Percentiles rank a stretch among this genome's conserved stretches.
Evolutionary conservation across 1,284 basidiomycete species (phyloP).

Genomic region (Mycena citricolor): DNA sequence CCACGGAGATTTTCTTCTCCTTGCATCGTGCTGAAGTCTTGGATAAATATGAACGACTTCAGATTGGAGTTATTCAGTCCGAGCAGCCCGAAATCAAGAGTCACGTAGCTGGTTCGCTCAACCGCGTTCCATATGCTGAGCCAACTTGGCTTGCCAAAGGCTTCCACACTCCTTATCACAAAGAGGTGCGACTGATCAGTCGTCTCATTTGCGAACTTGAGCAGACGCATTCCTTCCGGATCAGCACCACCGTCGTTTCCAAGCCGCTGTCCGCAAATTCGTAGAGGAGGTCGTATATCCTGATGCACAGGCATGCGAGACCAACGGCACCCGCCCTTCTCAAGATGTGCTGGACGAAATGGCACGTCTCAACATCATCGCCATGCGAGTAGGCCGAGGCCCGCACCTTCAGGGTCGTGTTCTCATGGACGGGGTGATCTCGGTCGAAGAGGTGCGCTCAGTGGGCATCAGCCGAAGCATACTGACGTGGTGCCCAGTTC

Average conservation of each 20-base stretch:
- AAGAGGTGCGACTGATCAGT: conserved; percentile 38
- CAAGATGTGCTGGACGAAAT: conserved; percentile 69
- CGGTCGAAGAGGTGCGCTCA: conserved; percentile 65
- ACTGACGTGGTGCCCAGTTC: conserved; percentile 36
- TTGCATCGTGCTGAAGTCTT: conserved; percentile 70
- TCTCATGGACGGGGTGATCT: conserved; percentile 81
- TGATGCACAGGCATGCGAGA: conserved; percentile 68
- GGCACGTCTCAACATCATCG: conserved; percentile 63
- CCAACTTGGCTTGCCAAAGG: conserved; percentile 63
- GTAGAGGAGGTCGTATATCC: conserved; percentile 50
- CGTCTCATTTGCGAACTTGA: neutral
- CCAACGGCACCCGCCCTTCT: conserved; percentile 72
- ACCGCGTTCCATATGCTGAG: conserved; percentile 68
- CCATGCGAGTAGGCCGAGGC: conserved; percentile 89
- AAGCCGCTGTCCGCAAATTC: conserved; percentile 48
- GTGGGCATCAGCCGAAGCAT: neutral
- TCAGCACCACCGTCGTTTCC: conserved; percentile 52
- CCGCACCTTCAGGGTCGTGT: conserved; percentile 82
- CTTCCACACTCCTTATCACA: conserved; percentile 68
- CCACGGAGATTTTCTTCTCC: conserved; percentile 69
- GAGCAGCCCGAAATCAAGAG: conserved; percentile 46
- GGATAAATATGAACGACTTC: conserved; percentile 58
- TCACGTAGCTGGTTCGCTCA: conserved; percentile 46
- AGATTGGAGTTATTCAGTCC: conserved; percentile 34
- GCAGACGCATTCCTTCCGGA: neutral